phyloP scores from a whole-genome alignment of 306 rosid genomes.

The Sophora flavescens region DNA sequence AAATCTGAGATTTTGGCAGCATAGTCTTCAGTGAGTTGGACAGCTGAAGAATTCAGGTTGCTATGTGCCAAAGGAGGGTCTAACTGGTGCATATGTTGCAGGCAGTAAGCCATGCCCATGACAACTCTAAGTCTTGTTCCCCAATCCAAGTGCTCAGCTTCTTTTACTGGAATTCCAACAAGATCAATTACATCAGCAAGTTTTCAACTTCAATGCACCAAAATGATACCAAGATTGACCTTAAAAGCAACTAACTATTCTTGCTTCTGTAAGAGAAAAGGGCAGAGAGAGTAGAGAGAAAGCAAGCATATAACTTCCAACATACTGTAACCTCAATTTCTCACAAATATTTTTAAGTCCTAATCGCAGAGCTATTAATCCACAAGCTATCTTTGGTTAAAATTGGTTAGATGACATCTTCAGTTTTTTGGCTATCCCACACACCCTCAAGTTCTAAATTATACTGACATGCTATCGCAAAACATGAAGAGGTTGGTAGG shows the following conservation, averaged over 20 bases:
- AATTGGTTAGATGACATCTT: background rate
- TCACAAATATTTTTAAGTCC: background rate
- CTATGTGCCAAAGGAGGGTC: slow-evolving; percentile 69
- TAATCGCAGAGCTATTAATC: background rate
- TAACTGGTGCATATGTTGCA: slow-evolving; percentile 82
- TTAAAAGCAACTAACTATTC: too few relatives aligned
- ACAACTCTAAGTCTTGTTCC: slow-evolving; percentile 77
- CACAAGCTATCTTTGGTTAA: slow-evolving; percentile 16
- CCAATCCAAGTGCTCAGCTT: slow-evolving; percentile 98
- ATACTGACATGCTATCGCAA: too few relatives aligned
- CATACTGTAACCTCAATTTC: background rate
- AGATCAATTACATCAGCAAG: slow-evolving; percentile 39
- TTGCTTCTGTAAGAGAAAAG: too few relatives aligned
- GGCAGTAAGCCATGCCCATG: slow-evolving; percentile 87
- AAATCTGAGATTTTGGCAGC: slow-evolving; percentile 79
- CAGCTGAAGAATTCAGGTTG: slow-evolving; percentile 67
- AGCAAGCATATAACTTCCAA: background rate
- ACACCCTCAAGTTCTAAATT: too few relatives aligned
- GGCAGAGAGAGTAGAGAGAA: background rate
- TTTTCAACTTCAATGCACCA: slow-evolving; percentile 35
- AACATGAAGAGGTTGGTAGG: too few relatives aligned
- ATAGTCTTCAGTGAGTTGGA: slow-evolving; percentile 82
- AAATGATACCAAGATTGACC: too few relatives aligned
- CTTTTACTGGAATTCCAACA: slow-evolving; percentile 69
- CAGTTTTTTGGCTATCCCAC: too few relatives aligned